Conservation (phyloP, 805 yeast species). For the Jamesozyma rosinii region DNA sequence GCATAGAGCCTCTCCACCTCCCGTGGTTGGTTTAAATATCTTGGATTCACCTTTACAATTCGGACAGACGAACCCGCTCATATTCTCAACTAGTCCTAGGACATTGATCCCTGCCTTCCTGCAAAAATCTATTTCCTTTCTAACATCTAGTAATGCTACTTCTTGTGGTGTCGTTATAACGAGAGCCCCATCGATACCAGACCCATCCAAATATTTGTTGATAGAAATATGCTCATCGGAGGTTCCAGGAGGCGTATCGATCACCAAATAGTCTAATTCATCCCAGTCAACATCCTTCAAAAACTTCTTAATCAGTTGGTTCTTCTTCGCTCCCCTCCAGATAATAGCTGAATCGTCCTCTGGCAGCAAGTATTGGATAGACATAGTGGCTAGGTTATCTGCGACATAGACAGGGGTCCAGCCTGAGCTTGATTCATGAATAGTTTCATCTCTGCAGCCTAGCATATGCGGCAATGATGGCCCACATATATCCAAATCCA, state of each 20-base stretch:
- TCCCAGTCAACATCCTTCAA: conserved; percentile 90
- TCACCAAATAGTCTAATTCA: conserved; percentile 69
- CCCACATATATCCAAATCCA: conserved; percentile 97
- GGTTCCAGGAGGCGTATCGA: conserved; percentile 98
- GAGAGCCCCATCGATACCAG: conserved; percentile 91
- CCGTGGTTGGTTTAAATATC: conserved; percentile 91
- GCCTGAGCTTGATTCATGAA: conserved; percentile 85
- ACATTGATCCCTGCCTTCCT: conserved; percentile 79
- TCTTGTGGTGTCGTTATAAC: conserved; percentile 97
- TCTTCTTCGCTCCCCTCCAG: conserved; percentile 97
- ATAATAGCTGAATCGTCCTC: conserved; percentile 87
- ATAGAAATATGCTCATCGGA: conserved; percentile 94
- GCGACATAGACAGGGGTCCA: conserved; percentile 96
- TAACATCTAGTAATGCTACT: conserved; percentile 85
- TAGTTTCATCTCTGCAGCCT: conserved; percentile 77
- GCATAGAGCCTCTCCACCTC: conserved; percentile 85
- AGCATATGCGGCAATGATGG: conserved; percentile 93
- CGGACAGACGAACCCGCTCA: conserved; percentile 98
- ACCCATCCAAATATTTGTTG: conserved; percentile 75
- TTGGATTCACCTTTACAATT: conserved; percentile 81
- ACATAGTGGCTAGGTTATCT: conserved; percentile 91
- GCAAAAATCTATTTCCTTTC: conserved; percentile 94
- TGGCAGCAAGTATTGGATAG: conserved; percentile 91
- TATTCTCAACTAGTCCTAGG: conserved; percentile 88
- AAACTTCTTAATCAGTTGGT: conserved; percentile 85